Evolutionary conservation across 1,139 yeast species (phyloP).

Genomic region (Geotrichum candidum): DNA sequence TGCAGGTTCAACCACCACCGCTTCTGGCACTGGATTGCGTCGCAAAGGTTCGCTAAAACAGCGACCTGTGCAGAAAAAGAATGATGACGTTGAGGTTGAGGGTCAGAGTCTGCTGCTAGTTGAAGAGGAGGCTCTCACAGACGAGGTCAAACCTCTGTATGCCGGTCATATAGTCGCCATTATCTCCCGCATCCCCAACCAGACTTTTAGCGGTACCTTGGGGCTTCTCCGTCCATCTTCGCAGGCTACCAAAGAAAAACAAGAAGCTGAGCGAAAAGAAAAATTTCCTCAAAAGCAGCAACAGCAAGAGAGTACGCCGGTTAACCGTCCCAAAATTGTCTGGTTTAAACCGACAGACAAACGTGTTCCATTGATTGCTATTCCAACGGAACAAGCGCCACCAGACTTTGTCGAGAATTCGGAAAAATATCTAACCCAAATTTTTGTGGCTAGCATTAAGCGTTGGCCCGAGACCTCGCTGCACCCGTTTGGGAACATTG

Average conservation of each 20-base stretch:
- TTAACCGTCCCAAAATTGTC: slow-evolving; percentile 78
- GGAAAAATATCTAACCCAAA: slow-evolving; percentile 68
- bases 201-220: slow-evolving; percentile 78
- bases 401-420: slow-evolving; percentile 89
- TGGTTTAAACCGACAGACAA: slow-evolving; percentile 99
- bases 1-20: slow-evolving; percentile 12
- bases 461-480: slow-evolving; percentile 98
- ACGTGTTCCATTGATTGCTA: slow-evolving; percentile 93
- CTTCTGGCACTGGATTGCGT: slow-evolving; percentile 44
- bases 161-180: slow-evolving; percentile 99
- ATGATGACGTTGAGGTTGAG: slow-evolving; percentile 96
- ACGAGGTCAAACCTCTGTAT: slow-evolving; percentile 84
- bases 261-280: slow-evolving; percentile 46
- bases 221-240: slow-evolving; percentile 93
- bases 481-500: slow-evolving; percentile 94
- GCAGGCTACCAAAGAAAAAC: slow-evolving; percentile 78
- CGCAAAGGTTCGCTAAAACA: slow-evolving; percentile 89
- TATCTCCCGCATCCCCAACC: slow-evolving; percentile 94
- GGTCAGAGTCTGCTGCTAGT: slow-evolving; percentile 87
- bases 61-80: slow-evolving; percentile 96
- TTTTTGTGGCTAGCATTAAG: slow-evolving; percentile 90
- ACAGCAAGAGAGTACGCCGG: slow-evolving; percentile 25
- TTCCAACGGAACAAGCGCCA: slow-evolving; percentile 97
- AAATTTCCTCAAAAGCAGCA: slow-evolving; percentile 38
- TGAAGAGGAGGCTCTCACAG: slow-evolving; percentile 93